Evolutionary conservation across 768 basidiomycete genomes (phyloP).

Genomic region (Harrya chromipes): DNA sequence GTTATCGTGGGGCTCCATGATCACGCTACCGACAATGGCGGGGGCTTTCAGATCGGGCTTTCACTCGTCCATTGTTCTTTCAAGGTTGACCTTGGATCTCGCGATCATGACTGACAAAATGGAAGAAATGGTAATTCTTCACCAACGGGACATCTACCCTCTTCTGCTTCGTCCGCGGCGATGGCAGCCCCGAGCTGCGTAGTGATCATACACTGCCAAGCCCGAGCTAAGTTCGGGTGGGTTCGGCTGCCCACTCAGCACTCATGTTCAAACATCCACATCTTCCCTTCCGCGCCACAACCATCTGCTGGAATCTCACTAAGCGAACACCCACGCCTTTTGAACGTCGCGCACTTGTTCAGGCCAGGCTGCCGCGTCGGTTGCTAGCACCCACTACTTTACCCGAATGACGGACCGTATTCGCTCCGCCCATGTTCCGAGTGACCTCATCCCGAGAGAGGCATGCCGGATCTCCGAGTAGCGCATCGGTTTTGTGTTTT

Average conservation of each 20-base stretch:
- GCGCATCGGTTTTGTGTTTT: not conserved
- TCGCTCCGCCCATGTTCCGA: slow-evolving; percentile 13
- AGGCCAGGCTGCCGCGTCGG: not conserved
- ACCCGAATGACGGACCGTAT: not conserved
- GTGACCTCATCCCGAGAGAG: slow-evolving; percentile 3
- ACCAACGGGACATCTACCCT: not conserved
- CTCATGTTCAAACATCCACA: not conserved
- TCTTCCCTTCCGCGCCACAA: slow-evolving; percentile 2
- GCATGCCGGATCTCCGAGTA: slow-evolving; percentile 1
- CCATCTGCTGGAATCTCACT: not conserved
- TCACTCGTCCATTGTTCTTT: slow-evolving; percentile 5
- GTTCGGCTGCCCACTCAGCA: not conserved
- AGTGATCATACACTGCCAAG: not conserved
- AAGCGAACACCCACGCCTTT: not conserved
- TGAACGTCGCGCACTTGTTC: not conserved
- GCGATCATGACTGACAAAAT: not conserved
- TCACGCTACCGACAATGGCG: not conserved
- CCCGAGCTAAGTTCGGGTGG: not conserved
- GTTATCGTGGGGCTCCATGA: not conserved
- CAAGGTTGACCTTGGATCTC: slow-evolving; percentile 5
- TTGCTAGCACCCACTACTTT: not conserved
- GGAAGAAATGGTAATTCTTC: slow-evolving; percentile 7
- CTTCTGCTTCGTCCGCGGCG: slow-evolving; percentile 19
- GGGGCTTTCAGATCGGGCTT: slow-evolving; percentile 2
- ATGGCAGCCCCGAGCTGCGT: not conserved